These are phyloP conservation scores for Exophiala viscosa DNA, from an alignment of 2,329 filamentous ascomycete genomes.

Conservation along the genomic window DNA sequence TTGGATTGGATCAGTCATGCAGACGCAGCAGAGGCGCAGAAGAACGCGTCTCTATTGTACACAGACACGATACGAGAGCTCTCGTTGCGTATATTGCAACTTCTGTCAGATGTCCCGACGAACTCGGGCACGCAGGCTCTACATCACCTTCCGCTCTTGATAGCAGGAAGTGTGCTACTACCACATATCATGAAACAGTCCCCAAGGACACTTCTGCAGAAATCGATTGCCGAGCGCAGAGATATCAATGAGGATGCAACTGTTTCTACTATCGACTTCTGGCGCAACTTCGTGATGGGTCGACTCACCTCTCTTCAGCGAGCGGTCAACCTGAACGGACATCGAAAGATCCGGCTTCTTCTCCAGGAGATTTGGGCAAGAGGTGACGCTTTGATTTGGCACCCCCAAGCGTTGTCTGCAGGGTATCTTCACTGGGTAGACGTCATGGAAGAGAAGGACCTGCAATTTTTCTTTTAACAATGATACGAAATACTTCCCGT, in stretches of 20 bases:
- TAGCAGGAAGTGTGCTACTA: not conserved
- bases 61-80: not conserved
- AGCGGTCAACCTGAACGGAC: not conserved
- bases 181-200: not conserved
- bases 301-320: not conserved
- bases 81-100: not conserved
- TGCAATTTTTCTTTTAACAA: not conserved
- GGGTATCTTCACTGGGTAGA: not conserved
- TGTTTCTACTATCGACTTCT: not conserved
- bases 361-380: not conserved
- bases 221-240: not conserved
- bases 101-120: not conserved
- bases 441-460: not conserved
- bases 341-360: not conserved
- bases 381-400: not conserved
- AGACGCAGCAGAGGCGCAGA: not conserved
- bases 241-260: not conserved
- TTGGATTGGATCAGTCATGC: not conserved
- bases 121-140: not conserved
- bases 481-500: not conserved
- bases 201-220: not conserved
- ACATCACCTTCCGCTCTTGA: not conserved
- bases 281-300: not conserved
- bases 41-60: not conserved
- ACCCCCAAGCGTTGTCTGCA: not conserved